These are phyloP conservation scores for Phyllosticta citrichinensis DNA, from an alignment of 2,329 filamentous ascomycete genomes.

Conservation along the genomic window DNA sequence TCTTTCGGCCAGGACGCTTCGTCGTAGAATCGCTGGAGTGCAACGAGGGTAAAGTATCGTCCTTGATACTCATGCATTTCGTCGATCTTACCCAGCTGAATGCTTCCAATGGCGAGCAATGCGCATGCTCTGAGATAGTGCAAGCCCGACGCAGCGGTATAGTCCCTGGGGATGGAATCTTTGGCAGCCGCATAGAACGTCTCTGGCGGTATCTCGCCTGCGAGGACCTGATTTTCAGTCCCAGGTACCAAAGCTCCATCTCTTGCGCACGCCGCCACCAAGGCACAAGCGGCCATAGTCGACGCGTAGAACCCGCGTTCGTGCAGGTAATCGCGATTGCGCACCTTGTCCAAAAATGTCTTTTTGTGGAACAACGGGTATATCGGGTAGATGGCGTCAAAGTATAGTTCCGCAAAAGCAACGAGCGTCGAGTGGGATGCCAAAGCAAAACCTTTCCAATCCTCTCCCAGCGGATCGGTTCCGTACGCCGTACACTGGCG, in stretches of 20 bases:
- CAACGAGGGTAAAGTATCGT: slow-evolving; percentile 40
- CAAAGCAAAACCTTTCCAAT: slow-evolving; percentile 34
- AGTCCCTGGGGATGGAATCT: slow-evolving; percentile 30
- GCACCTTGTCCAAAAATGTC: slow-evolving; percentile 33
- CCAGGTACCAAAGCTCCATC: slow-evolving; percentile 38
- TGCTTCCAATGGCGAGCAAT: slow-evolving; percentile 40
- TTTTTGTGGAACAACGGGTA: slow-evolving; percentile 43
- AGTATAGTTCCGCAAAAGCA: slow-evolving; percentile 38
- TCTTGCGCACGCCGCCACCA: slow-evolving; percentile 39
- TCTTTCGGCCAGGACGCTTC: slow-evolving; percentile 43
- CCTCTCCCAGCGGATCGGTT: slow-evolving; percentile 18
- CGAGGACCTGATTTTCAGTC: slow-evolving; percentile 23
- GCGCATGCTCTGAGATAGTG: slow-evolving; percentile 38
- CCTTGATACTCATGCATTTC: slow-evolving; percentile 44
- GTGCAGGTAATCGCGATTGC: slow-evolving; percentile 33
- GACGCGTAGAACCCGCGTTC: slow-evolving; percentile 38
- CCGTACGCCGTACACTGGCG: slow-evolving; percentile 13
- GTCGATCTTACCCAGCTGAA: slow-evolving; percentile 41
- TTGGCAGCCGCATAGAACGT: slow-evolving; percentile 36
- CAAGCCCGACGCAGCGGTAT: slow-evolving; percentile 25
- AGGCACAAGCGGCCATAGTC: slow-evolving; percentile 43
- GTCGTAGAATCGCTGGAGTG: slow-evolving; percentile 43
- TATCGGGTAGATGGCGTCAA: slow-evolving; percentile 45
- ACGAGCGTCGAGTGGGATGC: slow-evolving; percentile 29
- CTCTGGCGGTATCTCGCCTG: slow-evolving; percentile 27